phyloP scores from a whole-genome alignment of 495 filamentous ascomycete genomes.

The Xylaria longipes region DNA sequence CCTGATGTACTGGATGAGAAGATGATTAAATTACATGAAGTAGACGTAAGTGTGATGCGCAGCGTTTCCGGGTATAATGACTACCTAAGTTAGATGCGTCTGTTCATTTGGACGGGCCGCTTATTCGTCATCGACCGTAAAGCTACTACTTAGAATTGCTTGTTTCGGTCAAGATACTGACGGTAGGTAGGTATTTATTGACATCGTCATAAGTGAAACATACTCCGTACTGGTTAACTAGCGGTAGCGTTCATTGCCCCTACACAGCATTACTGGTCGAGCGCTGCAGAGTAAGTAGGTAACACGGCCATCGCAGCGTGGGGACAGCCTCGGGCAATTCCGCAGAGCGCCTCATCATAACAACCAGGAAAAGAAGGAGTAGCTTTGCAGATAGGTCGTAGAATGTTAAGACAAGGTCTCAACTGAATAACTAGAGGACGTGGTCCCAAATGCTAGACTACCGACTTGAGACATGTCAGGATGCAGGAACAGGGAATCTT shows the following conservation, averaged over 20 bases:
- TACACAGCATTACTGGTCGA: not conserved
- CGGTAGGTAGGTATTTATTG: not conserved
- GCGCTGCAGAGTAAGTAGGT: not conserved
- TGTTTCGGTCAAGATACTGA: not conserved
- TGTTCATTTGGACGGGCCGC: not conserved
- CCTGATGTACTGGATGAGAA: not conserved
- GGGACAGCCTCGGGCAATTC: not conserved
- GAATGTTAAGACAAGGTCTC: not conserved
- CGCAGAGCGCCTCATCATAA: not conserved
- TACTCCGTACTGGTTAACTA: not conserved
- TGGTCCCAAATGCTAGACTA: not conserved
- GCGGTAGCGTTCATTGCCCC: not conserved
- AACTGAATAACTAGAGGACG: not conserved
- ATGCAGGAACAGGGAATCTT: not conserved
- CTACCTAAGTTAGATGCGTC: not conserved
- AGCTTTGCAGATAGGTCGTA: not conserved
- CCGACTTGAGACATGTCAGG: not conserved
- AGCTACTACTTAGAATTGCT: not conserved
- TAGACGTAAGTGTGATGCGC: not conserved
- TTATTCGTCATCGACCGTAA: not conserved
- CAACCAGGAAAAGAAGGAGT: not conserved
- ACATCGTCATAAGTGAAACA: conserved; percentile 2
- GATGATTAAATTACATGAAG: not conserved
- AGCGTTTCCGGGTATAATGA: not conserved
- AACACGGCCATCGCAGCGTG: not conserved